Base-by-base conservation (phyloP, 2,329 filamentous ascomycete genomes). In the Fusarium buharicum region DNA sequence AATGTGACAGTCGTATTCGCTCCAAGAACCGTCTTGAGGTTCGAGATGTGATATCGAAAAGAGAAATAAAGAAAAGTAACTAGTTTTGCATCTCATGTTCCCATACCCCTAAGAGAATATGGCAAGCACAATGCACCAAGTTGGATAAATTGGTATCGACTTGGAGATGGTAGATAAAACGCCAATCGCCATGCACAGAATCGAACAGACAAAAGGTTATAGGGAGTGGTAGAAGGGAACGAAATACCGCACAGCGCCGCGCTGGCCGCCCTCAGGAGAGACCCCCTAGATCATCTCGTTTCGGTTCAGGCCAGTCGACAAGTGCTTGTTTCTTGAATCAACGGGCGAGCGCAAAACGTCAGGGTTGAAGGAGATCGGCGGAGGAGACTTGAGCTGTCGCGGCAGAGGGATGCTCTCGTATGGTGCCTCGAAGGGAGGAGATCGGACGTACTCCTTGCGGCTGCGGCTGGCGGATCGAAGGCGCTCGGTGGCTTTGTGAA, bases 391-490 rank as follows among this genome's bases (percentile, higher is more conserved):
- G 33, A 76, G 62, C 40, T 71, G 70, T 43, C 65, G 62, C 20
- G 69, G 67, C 52, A 65, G 62, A 16, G 74, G 74, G 3, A 78
- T 71, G 62, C 76, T 80, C 69, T 82, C 80, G 56, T 81, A 78
- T 17, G 76, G 78, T 17, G 74, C 74, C 24, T 75, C 73, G 28
- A 72, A 60, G 6, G 62, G 59, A 8, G 70, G 68, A 27, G 67
- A 72, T 59, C 65, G 57, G 7, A 50, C 43, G 28, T 68, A 62
- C 58, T 79, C 80, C 64, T 83, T 84, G 38, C 81, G 79, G 46
- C 80, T 81, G 14, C 85, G 83, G 71, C 85, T 87, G 2, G 78
- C 85, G 4, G 85, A 87, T 17, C 86, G 82, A 69, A 88, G 81
- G 43, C 84, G 81, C 66, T 88, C 86, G 0, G 85, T 85, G 0